phyloP scores from a whole-genome alignment of 1,284 basidiomycete genomes.

The Rhodotorula glutinis region DNA sequence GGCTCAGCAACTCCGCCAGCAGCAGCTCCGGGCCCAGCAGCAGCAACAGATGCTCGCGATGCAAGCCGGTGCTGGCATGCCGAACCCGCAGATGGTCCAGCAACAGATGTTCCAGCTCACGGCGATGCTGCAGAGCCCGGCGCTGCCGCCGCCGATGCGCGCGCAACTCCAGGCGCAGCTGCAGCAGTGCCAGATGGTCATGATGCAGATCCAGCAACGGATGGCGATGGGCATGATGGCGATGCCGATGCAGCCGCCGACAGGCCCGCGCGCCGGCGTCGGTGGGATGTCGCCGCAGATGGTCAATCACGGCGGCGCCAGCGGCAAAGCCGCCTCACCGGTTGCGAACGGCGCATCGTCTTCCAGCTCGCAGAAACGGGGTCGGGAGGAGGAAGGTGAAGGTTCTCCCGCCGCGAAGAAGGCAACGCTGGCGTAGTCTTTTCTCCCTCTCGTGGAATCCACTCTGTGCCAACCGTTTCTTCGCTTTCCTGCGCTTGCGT shows the following conservation, averaged over 20 bases:
- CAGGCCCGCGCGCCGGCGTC: not conserved
- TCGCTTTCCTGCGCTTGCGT: no score
- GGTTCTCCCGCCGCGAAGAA: constrained; percentile 21
- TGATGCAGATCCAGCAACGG: constrained; percentile 29
- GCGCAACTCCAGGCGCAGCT: constrained; percentile 54
- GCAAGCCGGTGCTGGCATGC: constrained; percentile 18
- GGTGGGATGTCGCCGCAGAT: constrained; percentile 1
- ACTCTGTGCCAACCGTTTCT: not conserved
- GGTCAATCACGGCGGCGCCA: not conserved
- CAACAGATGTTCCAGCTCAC: constrained; percentile 35
- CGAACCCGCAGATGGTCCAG: constrained; percentile 30
- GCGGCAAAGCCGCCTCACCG: not conserved
- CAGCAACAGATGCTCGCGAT: constrained; percentile 15
- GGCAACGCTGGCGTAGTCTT: not conserved
- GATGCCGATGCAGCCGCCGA: constrained; percentile 9
- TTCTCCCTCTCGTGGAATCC: not conserved
- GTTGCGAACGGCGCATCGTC: not conserved
- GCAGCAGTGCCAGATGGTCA: constrained; percentile 41
- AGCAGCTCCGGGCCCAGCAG: constrained; percentile 23
- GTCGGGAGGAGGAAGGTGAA: constrained; percentile 12
- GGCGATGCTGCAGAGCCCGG: constrained; percentile 40
- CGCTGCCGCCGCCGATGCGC: constrained; percentile 49
- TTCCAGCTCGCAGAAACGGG: constrained; percentile 10
- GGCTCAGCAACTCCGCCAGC: constrained; percentile 22
- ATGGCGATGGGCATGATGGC: constrained; percentile 10